Base-by-base conservation (phyloP, 108 stramenopile genomes). In the Pseudonitzschia delicatissima region DNA sequence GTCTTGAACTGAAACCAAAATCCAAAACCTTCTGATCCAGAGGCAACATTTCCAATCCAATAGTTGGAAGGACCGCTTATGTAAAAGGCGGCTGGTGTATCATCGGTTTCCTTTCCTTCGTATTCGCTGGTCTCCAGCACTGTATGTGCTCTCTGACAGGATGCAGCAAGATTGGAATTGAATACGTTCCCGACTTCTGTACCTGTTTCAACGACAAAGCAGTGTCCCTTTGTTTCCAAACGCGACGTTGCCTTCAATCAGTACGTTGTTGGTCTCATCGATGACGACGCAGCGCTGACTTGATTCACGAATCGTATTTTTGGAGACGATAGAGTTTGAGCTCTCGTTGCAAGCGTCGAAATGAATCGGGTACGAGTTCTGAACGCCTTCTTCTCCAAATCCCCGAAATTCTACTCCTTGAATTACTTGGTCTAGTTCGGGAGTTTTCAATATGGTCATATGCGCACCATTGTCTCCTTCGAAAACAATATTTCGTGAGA, bases 401-500 rank as follows among this genome's bases (percentile, higher is more conserved):
- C 73, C 71, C 11, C 15, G 35, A 39, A 86, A 74, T 37, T 86
- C 85, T 9, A 78, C 82, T 34, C 85, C 82, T 51, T 81, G 77
- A 33, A 87, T 77, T 12, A 59, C 21, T 60, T 87, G 85, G 62
- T 74, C 62, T n/a, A 76, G 72, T 20, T 48, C 75, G n/a, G 81
- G 78, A 2, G 85, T 87, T 44, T 83, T 81, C 32, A 84, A 55
- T 21, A 86, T 65, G 40, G 78, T 80, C 15, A 86, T 67, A 51
- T 86, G 81, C 7, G 71, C 79, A 39, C 82, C 86, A 17, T 68
- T 28, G 25, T 23, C 71, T 25, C 77, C 85, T 52, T 80, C 65
- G 71, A 87, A 81, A 29, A 77, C 71, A 65, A 87, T 81, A 27
- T 82, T 85, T n/a, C 87, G 79, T 21, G 71, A 75, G 31, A 85